These are phyloP conservation scores for Betula pendula DNA, from an alignment of 306 rosid species.

Conservation along the genomic window DNA sequence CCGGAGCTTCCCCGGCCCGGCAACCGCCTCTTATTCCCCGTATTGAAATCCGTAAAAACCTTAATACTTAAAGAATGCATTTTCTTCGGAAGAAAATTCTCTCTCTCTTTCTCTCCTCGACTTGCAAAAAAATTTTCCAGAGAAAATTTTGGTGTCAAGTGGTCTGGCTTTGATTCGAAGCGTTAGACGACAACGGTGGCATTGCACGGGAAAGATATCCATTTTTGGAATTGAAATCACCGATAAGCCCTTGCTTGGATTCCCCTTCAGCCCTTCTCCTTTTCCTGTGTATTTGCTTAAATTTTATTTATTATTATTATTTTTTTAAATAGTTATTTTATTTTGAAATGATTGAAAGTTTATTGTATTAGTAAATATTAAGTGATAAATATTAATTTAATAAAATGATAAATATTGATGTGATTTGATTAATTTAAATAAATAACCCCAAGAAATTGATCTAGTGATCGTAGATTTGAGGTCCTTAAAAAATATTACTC, in stretches of 20 bases:
- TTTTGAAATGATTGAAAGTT: not conserved
- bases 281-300: too few relatives aligned
- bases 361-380: too few relatives aligned
- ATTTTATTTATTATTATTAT: too few relatives aligned
- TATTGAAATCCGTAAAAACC: conserved; percentile 42
- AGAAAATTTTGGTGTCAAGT: not conserved
- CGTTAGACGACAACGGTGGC: too few relatives aligned
- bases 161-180: not conserved
- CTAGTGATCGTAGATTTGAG: too few relatives aligned
- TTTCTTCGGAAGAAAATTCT: not conserved
- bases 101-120: conserved; percentile 1
- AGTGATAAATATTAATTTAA: too few relatives aligned
- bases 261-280: too few relatives aligned
- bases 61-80: conserved; percentile 69
- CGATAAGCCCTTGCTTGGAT: not conserved
- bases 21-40: conserved; percentile 26
- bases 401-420: too few relatives aligned
- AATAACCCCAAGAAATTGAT: too few relatives aligned
- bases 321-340: not conserved
- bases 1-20: conserved; percentile 33
- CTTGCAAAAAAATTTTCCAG: not conserved
- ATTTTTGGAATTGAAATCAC: not conserved
- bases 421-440: too few relatives aligned
- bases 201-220: not conserved
- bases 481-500: too few relatives aligned